Evolutionary conservation across 345 rosid genomes (phyloP), one percentile per base, ranked within the genome.

Genomic region (Diplotaxis tenuifolia): DNA sequence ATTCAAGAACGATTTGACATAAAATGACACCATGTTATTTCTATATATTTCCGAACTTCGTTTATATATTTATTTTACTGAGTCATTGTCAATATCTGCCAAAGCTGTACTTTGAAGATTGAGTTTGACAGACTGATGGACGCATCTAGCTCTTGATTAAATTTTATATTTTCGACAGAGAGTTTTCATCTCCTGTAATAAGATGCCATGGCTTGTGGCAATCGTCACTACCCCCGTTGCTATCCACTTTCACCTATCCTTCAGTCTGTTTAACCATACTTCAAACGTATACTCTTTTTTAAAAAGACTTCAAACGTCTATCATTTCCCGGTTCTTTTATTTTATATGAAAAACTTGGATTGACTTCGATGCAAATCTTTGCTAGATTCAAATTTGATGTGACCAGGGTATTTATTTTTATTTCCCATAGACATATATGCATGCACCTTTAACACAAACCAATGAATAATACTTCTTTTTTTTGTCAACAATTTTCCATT

Each of bases 51-150:
- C 57, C 47, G 4, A 65, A 42, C 72, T 42, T 27, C 12, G 21
- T 4, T 62, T 49, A 21, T 3, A 2, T 9, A 10, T 36, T 4
- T 45, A 29, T n/a, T 9, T 21, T 8, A 50, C 16, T 7, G 38
- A n/a, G 52, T 49, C 49, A 28, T 67, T 60, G 47, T 60, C 73
- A 67, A 32, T 60, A n/a, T 67, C 73, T 59, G 68, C 62, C 67
- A 67, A 49, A 59, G 27, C 45, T 60, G 78, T 74, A 74, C 72
- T 67, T 67, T 56, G 49, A 70, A 54, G 79, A 75, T 62, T 75
- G 70, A 75, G 74, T 62, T 69, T 67, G 79, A 75, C 79, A 75
- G 79, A 40, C 60, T 62, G 79, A 76, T 76, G 70, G 75, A 76
- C 75, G 52, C 32, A 74, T 60, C 72, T 67, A 36, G 28, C 50